Base-by-base conservation (phyloP, 1,284 basidiomycete genomes). In the Ganoderma leucocontextum region DNA sequence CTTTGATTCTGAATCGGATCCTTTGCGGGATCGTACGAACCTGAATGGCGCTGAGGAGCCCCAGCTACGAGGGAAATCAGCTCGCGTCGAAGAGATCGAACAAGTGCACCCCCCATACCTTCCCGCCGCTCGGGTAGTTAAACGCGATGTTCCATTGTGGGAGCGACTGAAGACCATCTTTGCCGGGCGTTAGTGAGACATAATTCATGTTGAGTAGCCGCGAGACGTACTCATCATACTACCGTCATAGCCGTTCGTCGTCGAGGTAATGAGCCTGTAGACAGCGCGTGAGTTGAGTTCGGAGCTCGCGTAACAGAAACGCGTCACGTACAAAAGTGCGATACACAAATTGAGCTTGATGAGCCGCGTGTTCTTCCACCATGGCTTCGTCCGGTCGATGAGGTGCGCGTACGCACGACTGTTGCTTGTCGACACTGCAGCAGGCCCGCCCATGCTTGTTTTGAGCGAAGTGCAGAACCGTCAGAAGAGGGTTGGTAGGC, bases 1-100 rank as follows among this genome's bases (percentile, higher is more conserved):
- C 22, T 52, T 15, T 29, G 33, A 15, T 35, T 4, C 36, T 7
- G 36, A 4, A 39, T 22, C 33, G 33, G 36, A 39, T 22, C 36
- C n/a, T 41, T 41, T 22, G n/a, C 10, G 17, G 29, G 19, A 38
- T 1, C n/a, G 13, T 2, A 55, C 72, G 67, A 70, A 88, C 89
- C 79, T 94, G 91, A 64, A 92, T 92, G 60, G 91, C 91, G 74
- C 91, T 92, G 58, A 93, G 83, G 29, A 93, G 80, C 72, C 92
- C 91, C 29, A 93, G 84, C 77, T 83, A 63, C 10, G 53, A 35
- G 19, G 15, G 22, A 9, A 35, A 19, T 13, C 17, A 41, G 29
- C 47, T 17, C 19, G 41, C 10, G n/a, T 9, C 10, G 41, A 19
- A 9, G n/a, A 9, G 47, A 9, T 29, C 15, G 22, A 22, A 44